Evolutionary conservation across 352 stramenopile genomes (phyloP).

Genomic region (Phytophthora constricta): DNA sequence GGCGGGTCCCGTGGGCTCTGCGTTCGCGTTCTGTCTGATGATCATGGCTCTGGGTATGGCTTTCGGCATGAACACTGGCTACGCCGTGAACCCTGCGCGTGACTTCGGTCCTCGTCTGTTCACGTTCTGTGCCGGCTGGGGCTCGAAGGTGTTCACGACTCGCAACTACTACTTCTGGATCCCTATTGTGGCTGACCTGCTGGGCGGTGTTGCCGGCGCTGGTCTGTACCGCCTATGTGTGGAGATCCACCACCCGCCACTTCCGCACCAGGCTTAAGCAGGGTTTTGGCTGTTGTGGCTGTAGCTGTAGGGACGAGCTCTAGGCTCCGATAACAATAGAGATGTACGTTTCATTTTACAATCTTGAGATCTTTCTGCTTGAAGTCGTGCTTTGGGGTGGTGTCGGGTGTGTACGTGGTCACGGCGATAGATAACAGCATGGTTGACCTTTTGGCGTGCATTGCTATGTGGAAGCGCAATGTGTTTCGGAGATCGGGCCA

Average conservation of each 20-base stretch:
- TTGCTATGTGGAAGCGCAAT: too few species aligned
- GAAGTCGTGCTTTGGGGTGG: background rate
- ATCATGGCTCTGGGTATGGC: conserved; percentile 1
- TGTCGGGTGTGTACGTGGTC: background rate
- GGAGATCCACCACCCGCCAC: conserved; percentile 1
- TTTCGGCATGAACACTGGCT: conserved; percentile 4
- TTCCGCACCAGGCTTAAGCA: background rate
- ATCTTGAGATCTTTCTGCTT: background rate
- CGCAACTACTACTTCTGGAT: conserved; percentile 5
- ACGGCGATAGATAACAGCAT: too few species aligned
- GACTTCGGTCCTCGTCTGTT: conserved; percentile 2
- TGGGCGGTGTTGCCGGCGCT: background rate
- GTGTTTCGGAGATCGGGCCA: too few species aligned
- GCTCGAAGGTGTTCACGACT: background rate
- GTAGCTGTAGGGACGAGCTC: background rate
- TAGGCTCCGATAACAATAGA: background rate
- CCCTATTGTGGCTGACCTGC: background rate
- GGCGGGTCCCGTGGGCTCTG: background rate
- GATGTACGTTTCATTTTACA: too few species aligned
- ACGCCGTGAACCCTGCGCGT: conserved; percentile 2
- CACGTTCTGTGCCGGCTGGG: background rate
- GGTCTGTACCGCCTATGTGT: background rate
- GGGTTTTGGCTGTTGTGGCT: too few species aligned
- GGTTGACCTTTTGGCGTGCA: too few species aligned
- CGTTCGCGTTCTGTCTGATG: background rate